A percentile compares a stretch with the other conserved stretches of the same genome.
These are phyloP conservation scores for Fusarium algeriense DNA, from an alignment of 2,329 filamentous ascomycete genomes.

Conservation along the genomic window DNA sequence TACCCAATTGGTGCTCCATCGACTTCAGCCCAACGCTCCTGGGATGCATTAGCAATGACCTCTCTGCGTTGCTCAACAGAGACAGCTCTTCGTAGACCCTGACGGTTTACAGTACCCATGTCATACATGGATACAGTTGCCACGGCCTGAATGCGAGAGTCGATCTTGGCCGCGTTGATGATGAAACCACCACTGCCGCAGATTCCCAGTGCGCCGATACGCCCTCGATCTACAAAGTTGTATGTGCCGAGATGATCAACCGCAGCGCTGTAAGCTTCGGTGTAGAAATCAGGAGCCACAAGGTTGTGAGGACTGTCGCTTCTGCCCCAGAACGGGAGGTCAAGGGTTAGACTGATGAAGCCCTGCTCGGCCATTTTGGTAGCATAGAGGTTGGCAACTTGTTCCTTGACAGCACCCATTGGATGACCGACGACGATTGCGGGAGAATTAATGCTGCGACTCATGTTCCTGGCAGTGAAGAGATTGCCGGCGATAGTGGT, in stretches of 20 bases:
- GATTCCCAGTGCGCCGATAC: not conserved
- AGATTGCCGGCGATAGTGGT: not conserved
- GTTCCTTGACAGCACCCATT: conserved; percentile 9
- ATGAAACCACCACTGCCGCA: not conserved
- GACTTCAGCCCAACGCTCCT: not conserved
- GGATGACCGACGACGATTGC: conserved; percentile 2
- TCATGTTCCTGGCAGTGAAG: not conserved
- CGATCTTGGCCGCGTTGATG: conserved; percentile 3
- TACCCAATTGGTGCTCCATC: not conserved
- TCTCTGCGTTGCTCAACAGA: not conserved
- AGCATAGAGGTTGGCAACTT: not conserved
- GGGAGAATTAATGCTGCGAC: not conserved
- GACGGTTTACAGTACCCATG: not conserved
- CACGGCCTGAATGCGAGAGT: not conserved
- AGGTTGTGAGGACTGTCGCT: not conserved
- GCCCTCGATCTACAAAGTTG: not conserved
- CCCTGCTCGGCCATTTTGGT: conserved; percentile 2
- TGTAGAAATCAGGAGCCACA: not conserved
- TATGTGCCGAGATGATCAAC: not conserved
- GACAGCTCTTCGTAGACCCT: not conserved
- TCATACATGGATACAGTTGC: conserved; percentile 8
- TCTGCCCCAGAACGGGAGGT: not conserved
- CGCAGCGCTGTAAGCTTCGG: conserved; percentile 1
- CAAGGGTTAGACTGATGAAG: not conserved
- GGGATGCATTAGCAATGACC: not conserved